Evolutionary conservation across 371 early-diverging fungal species (phyloP).

Genomic region (Mucor circinelloides): DNA sequence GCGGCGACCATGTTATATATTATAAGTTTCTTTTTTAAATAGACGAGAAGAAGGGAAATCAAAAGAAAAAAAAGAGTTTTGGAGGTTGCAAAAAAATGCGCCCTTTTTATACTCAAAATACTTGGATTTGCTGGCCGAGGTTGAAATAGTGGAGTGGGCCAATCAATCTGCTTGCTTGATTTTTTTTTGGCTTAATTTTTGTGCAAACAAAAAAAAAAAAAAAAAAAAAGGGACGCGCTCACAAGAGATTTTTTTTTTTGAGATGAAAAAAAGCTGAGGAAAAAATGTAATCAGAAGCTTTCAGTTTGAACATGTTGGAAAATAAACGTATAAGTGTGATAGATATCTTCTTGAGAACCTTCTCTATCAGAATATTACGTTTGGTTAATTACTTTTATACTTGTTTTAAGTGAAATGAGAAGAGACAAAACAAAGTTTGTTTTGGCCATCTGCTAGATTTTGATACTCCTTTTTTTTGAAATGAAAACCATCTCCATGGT

Average conservation of each 20-base stretch:
- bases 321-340: not conserved
- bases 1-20: constrained; percentile 18
- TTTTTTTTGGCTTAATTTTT: constrained; percentile 15
- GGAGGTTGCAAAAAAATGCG: not conserved
- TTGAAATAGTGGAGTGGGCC: constrained; percentile 7
- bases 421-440: not conserved
- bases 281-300: not conserved
- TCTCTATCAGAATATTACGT: not conserved
- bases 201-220: not conserved
- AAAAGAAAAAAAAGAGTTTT: constrained; percentile 6
- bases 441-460: not conserved
- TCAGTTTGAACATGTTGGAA: not conserved
- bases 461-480: not conserved
- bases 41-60: constrained; percentile 5
- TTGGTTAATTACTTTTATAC: not conserved
- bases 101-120: constrained; percentile 14
- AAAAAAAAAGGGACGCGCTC: constrained; percentile 14
- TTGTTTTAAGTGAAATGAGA: not conserved
- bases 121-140: not conserved
- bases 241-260: not conserved
- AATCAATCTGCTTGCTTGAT: constrained; percentile 22
- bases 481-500: not conserved
- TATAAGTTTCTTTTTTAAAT: constrained; percentile 6
- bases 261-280: not conserved
- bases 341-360: not conserved